Base-by-base conservation (phyloP, 2,329 filamentous ascomycete genomes). In the Aspergillus sp. region DNA sequence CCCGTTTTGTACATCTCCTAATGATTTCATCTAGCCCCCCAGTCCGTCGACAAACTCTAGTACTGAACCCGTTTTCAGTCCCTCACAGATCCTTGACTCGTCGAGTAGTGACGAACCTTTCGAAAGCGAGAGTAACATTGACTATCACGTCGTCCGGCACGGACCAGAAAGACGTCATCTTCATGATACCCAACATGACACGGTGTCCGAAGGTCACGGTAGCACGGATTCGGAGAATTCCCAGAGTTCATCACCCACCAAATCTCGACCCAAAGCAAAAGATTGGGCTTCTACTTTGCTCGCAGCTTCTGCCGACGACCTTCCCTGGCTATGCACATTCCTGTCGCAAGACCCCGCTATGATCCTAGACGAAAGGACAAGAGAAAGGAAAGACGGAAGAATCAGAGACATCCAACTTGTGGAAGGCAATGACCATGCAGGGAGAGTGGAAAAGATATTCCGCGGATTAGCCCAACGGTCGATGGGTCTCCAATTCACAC, bases 361-460 rank as follows among this genome's bases (percentile, higher is more conserved):
- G 20, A 29, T 45, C 25, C n/a, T 45, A 45, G 25, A 45, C 14
- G 21, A n/a, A 29, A 21, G 25, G 25, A 45, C 17, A 32, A 29
- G 14, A 17, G 21, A 45, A 23, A 45, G n/a, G 25, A 45, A n/a
- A 29, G 43, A 45, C 43, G 7, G 16, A 16, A 45, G 43, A 29
- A 45, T 45, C 25, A 31, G 25, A 23, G 43, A 45, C 25, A 45
- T 45, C 43, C 23, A 23, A 45, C 16, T 21, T 45, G 43, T 45
- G 43, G 43, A 45, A 45, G 43, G 43, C 25, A 45, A n/a, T 29
- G n/a, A 32, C 14, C 25, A 16, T 23, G 17, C 43, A 16, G 25
- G 25, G 25, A 45, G 25, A n/a, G 25, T 7, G n/a, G 23, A 45
- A 11, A n/a, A 45, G 25, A 25, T 45, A 25, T 45, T 45, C 25